Conservation (phyloP, 371 early-diverging fungal species). For the Aphelidium insulamus region DNA sequence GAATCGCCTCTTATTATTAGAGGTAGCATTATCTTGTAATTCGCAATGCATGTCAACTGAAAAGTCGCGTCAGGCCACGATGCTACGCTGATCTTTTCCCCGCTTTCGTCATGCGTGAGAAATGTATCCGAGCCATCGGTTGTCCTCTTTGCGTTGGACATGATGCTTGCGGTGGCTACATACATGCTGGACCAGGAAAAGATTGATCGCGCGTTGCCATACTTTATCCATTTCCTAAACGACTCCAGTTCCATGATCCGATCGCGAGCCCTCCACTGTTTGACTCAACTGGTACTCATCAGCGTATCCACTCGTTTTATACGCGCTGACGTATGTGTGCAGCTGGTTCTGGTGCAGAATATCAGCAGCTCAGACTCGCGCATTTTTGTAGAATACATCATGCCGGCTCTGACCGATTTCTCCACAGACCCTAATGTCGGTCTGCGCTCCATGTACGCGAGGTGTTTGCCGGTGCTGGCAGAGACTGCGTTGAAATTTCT, state of each 20-base stretch:
- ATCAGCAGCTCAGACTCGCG: too few relatives aligned
- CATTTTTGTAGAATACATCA: conserved; percentile 71
- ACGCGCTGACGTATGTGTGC: too few relatives aligned
- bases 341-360: too few relatives aligned
- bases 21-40: too few relatives aligned
- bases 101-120: conserved; percentile 41
- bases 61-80: conserved; percentile 6
- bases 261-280: too few relatives aligned
- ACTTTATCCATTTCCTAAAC: conserved; percentile 37
- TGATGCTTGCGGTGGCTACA: conserved; percentile 37
- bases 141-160: conserved; percentile 46
- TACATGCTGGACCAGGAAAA: conserved; percentile 45
- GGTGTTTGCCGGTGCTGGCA: conserved; percentile 49
- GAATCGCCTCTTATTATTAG: too few relatives aligned
- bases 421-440: conserved; percentile 41
- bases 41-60: conserved; percentile 9
- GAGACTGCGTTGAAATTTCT: conserved; percentile 50
- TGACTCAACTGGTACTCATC: too few relatives aligned
- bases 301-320: too few relatives aligned
- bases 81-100: conserved; percentile 8
- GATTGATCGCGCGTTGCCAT: conserved; percentile 63
- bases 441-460: conserved; percentile 62
- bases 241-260: too few relatives aligned
- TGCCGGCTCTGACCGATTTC: conserved; percentile 46
- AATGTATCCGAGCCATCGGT: conserved; percentile 47